These are phyloP conservation scores for Cercospora berteroae DNA, from an alignment of 2,329 filamentous ascomycete species.

Conservation along the genomic window DNA sequence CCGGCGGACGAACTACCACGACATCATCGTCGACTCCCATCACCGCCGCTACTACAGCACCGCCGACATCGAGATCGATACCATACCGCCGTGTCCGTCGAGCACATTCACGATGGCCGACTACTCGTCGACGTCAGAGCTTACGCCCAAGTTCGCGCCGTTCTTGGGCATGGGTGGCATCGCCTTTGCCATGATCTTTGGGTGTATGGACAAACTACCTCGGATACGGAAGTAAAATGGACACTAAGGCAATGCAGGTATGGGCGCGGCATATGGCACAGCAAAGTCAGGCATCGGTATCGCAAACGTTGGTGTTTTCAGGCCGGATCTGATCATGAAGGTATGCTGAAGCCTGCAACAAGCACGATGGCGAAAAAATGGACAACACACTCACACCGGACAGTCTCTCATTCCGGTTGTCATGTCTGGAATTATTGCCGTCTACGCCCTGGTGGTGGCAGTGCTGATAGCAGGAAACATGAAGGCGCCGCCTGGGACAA, in stretches of 20 bases:
- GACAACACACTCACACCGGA: slow-evolving; percentile 25
- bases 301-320: slow-evolving; percentile 78
- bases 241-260: slow-evolving; percentile 46
- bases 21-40: slow-evolving; percentile 5
- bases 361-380: background rate
- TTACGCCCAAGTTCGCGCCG: slow-evolving; percentile 77
- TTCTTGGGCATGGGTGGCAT: slow-evolving; percentile 87
- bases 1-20: background rate
- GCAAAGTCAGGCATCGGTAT: slow-evolving; percentile 88
- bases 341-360: slow-evolving; percentile 43
- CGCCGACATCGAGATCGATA: background rate
- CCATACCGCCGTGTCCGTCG: background rate
- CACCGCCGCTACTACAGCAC: slow-evolving; percentile 6
- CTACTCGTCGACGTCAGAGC: slow-evolving; percentile 43
- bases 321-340: slow-evolving; percentile 90
- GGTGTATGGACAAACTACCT: slow-evolving; percentile 57
- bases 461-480: slow-evolving; percentile 94
- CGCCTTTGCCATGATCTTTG: slow-evolving; percentile 78
- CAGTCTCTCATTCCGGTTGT: slow-evolving; percentile 83
- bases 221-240: background rate
- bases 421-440: slow-evolving; percentile 99
- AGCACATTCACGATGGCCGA: slow-evolving; percentile 42
- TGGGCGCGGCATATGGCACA: slow-evolving; percentile 81
- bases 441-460: slow-evolving; percentile 94
- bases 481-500: slow-evolving; percentile 63